phyloP scores from a whole-genome alignment of 768 basidiomycete genomes.

The Boletus vinaceobasis region DNA sequence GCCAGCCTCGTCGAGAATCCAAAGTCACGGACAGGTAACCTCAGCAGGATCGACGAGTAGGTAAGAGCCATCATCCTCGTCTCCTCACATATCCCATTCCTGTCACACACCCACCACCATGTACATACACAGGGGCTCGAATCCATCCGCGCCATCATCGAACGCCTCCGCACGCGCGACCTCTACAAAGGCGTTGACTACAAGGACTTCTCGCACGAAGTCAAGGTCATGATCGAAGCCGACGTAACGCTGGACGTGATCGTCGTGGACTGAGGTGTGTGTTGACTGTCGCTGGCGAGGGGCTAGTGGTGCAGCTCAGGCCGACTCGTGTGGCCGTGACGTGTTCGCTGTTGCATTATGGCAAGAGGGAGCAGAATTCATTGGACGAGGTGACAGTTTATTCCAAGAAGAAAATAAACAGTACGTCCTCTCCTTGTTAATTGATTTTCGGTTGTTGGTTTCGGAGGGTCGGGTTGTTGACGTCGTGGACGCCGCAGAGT shows the following conservation, averaged over 20 bases:
- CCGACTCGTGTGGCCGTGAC: slow-evolving; percentile 61
- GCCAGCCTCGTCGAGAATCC: slow-evolving; percentile 56
- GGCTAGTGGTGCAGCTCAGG: slow-evolving; percentile 35
- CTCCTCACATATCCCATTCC: no score
- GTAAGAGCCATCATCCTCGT: background rate
- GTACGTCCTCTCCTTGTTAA: slow-evolving; percentile 40
- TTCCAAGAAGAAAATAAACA: slow-evolving; percentile 55
- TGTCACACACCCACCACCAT: no score
- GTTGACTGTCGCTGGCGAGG: slow-evolving; percentile 24
- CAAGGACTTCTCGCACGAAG: slow-evolving; percentile 43
- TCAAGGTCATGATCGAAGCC: slow-evolving; percentile 23
- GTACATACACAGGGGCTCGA: slow-evolving; percentile 50
- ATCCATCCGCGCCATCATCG: slow-evolving; percentile 55
- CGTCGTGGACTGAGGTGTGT: slow-evolving; percentile 34
- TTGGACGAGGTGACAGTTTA: slow-evolving; percentile 70
- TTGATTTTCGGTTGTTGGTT: no score
- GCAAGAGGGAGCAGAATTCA: slow-evolving; percentile 69
- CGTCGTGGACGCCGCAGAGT: slow-evolving; percentile 34
- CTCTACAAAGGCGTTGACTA: slow-evolving; percentile 71
- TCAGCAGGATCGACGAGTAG: slow-evolving; percentile 53
- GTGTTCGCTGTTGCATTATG: slow-evolving; percentile 65
- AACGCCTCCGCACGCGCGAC: slow-evolving; percentile 58
- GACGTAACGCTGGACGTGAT: slow-evolving; percentile 41
- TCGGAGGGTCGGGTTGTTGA: background rate
- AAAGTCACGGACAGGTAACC: slow-evolving; percentile 69